Evolutionary conservation across 2,329 filamentous ascomycete species (phyloP), one percentile per base, ranked within the genome.

Genomic region (Colletotrichum scovillei): DNA sequence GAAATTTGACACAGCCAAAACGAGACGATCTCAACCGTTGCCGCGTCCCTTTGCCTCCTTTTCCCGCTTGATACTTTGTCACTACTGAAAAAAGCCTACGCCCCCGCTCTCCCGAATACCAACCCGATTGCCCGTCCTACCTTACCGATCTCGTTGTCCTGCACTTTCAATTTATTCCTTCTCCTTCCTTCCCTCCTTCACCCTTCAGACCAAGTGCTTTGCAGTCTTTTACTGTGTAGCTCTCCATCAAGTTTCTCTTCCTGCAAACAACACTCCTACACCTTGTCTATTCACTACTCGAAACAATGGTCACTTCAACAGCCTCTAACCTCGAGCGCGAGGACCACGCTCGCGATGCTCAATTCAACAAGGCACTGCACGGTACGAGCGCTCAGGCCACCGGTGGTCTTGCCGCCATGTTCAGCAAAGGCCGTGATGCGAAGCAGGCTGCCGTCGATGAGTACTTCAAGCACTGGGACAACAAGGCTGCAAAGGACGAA

Each of bases 391-490:
- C 94, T 63, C 84, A 92, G 80, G 90, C 91, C 57, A 85, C 88
- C 69, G 94, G 93, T 80, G 94, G 94, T 77, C 90, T 98, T 78
- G 86, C 90, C 78, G 93, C 95, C 78, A 95, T 97, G 91, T 86
- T 97, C 77, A 88, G 88, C 81, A 98, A 98, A 85, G 91, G 96
- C 82, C 78, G 77, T 53, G 80, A 86, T 12, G 94, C 94, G 1
- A 92, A 96, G 78, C 91, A 93, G 79, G 91, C 92, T 69, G 93
- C 94, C 24, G 89, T 94, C 24, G 92, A 95, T 78, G 93, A 95
- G 81, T 97, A 97, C 85, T 97, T 96, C 87, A 95, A 96, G 88
- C 94, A 95, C 82, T 97, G 93, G 92, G 94, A 97, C 83, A 92
- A 95, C 86, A 94, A 96, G 85, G 84, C 86, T 62, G 92, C 85